Evolutionary conservation across 169 alveolate species (phyloP).

Genomic region (Ichthyophthirius multifiliis): DNA sequence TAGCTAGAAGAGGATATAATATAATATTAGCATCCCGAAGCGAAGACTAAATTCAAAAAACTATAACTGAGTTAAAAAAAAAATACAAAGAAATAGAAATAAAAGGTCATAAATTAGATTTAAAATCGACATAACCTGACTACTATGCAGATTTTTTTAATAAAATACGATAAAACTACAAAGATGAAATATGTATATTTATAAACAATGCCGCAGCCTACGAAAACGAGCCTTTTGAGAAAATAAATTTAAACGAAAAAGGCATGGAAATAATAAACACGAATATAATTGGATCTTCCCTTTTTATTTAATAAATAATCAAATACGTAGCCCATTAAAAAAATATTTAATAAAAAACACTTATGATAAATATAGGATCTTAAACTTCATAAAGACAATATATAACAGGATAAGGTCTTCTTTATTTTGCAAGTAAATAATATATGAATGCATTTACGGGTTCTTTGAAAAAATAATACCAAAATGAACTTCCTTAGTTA

Average conservation of each 20-base stretch:
- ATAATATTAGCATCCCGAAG: constrained; percentile 19
- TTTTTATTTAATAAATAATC: not conserved
- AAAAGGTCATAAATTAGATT: not conserved
- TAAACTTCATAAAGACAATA: not conserved
- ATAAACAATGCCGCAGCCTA: not conserved
- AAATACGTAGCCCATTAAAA: not conserved
- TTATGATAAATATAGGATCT: not conserved
- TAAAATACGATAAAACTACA: not conserved
- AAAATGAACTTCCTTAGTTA: not conserved
- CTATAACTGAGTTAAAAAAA: not conserved
- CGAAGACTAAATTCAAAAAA: constrained; percentile 12
- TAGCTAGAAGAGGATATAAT: constrained; percentile 37
- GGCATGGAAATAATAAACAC: not conserved
- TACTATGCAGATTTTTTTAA: not conserved
- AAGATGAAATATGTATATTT: not conserved
- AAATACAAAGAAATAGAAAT: not conserved
- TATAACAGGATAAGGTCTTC: not conserved
- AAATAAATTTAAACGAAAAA: not conserved
- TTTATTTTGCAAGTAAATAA: not conserved
- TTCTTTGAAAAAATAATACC: not conserved
- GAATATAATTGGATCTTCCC: not conserved
- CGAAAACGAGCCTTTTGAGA: not conserved
- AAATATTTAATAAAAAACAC: not conserved
- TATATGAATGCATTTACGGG: not conserved
- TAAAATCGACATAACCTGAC: not conserved